phyloP scores from a whole-genome alignment of 1,284 basidiomycete genomes.

The Coniophora puteana region DNA sequence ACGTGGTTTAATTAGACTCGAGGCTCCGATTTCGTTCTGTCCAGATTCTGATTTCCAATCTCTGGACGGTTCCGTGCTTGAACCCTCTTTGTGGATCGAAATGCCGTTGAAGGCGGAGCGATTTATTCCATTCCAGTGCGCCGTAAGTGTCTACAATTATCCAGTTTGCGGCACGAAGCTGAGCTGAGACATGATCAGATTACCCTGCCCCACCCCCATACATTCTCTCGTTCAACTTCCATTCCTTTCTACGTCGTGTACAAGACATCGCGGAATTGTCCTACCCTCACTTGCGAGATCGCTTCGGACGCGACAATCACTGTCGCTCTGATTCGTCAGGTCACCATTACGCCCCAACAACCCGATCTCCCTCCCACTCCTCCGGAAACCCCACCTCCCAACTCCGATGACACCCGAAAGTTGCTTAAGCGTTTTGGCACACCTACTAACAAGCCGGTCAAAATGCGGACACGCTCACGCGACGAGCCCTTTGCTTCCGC shows the following conservation, averaged over 20 bases:
- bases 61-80: conserved; percentile 40
- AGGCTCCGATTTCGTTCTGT: conserved; percentile 58
- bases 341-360: conserved; percentile 41
- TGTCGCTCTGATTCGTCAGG: conserved; percentile 55
- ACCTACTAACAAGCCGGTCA: conserved; percentile 36
- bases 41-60: conserved; percentile 60
- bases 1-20: conserved; percentile 39
- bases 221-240: conserved; percentile 52
- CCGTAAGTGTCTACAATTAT: conserved; percentile 36
- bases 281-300: conserved; percentile 54
- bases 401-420: conserved; percentile 48
- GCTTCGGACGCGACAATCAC: conserved; percentile 65
- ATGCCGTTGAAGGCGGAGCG: conserved; percentile 61
- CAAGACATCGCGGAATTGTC: conserved; percentile 53
- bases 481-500: conserved; percentile 12
- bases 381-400: conserved; percentile 43
- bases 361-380: conserved; percentile 35
- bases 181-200: conserved; percentile 40
- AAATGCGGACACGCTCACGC: conserved; percentile 34
- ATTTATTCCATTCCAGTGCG: conserved; percentile 58
- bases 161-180: conserved; percentile 6
- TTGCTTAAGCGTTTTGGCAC: conserved; percentile 7
- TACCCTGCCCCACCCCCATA: conserved; percentile 55
- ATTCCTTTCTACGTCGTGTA: conserved; percentile 72
- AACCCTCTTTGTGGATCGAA: conserved; percentile 59